Evolutionary conservation across 805 yeast species (phyloP), one percentile per base, ranked within the genome.

Genomic region (Candida berthetii): DNA sequence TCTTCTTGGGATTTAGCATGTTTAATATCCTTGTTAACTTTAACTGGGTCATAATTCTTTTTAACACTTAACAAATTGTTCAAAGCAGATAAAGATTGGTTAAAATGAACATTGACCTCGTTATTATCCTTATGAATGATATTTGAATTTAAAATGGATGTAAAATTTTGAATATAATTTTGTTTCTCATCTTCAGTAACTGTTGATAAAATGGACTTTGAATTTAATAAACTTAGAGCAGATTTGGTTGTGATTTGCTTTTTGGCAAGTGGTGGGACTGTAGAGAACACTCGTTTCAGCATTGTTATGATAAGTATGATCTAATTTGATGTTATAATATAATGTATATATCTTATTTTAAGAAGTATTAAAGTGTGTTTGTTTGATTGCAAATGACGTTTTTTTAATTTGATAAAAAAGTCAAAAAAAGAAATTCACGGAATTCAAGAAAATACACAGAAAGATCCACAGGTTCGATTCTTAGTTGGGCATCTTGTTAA

Each of bases 81-180:
- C 32, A 50, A 35, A 9, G 53, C 55, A 16, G 42, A 17, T 29
- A 50, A 17, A 15, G 55, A 50, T 35, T 50, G 55, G 6, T 43
- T 36, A 34, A 46, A 47, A 33, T 45, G 52, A 7, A 19, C 9
- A 8, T 15, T 31, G 8, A 37, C 35, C 13, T 37, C 10, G 7
- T 20, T 15, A 4, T 20, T 13, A n/a, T 36, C 18, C 9, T 16
- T 18, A 2, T 28, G 19, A 9, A 28, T 16, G 4, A 37, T 37
- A 16, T 31, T 24, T 6, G 40, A 17, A 37, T 50, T 50, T 18
- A 50, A 29, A 3, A 47, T 50, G 16, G 27, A 27, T 4, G 54
- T 46, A 36, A 50, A 43, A 32, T 42, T 44, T 34, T 46, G 35
- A 37, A 50, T 44, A 19, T 44, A 49, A 31, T 41, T 40, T 33